Conservation (phyloP, 2,329 filamentous ascomycete species). For the Colletotrichum truncatum region DNA sequence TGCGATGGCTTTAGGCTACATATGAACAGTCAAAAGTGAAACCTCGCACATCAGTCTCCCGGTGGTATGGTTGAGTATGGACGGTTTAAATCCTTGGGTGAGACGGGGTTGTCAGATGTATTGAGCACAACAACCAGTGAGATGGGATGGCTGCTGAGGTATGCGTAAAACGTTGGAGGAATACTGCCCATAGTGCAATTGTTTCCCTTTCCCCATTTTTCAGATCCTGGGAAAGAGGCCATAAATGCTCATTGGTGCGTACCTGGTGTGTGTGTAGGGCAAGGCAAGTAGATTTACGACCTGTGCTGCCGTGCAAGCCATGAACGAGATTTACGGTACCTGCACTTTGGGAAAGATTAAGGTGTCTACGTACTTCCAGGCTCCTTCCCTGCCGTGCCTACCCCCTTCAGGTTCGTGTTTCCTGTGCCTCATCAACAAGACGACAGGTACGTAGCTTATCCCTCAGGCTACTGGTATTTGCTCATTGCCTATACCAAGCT, state of each 20-base stretch:
- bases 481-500: too few species aligned
- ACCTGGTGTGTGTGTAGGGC: neutral
- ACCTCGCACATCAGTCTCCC: neutral
- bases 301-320: neutral
- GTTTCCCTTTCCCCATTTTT: neutral
- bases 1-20: too few species aligned
- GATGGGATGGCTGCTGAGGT: neutral
- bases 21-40: neutral
- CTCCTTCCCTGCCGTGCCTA: neutral
- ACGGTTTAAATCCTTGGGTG: neutral
- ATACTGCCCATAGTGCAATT: neutral
- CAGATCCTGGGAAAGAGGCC: neutral
- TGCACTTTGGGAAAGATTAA: too few species aligned
- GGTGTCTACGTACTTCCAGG: neutral
- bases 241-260: neutral
- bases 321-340: conserved; percentile 19
- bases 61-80: neutral
- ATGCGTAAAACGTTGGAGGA: neutral
- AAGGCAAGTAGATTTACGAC: conserved; percentile 8
- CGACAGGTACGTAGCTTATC: too few species aligned
- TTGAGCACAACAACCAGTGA: neutral
- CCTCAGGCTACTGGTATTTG: too few species aligned
- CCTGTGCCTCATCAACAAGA: too few species aligned
- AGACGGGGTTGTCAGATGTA: neutral
- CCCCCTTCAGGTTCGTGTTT: too few species aligned